Base-by-base conservation (phyloP, 2,329 filamentous ascomycete genomes). In the Verticillium klebahnii region DNA sequence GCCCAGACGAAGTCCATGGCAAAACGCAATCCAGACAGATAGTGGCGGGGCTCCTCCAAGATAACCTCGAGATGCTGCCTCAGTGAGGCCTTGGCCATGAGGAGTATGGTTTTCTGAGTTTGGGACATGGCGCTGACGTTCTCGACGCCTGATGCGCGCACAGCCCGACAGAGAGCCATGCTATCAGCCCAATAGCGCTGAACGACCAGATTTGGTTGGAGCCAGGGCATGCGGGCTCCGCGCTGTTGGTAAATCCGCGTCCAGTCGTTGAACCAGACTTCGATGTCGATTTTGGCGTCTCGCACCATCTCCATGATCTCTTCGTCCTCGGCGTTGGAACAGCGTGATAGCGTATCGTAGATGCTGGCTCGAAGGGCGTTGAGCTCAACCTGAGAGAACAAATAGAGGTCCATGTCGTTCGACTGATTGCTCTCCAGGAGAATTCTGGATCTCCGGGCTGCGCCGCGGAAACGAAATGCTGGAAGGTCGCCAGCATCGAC, bases 1-100 rank as follows among this genome's bases (percentile, higher is more conserved):
- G 82, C 82, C 82, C 82, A 85, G 23, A 85, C 82, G 62, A 85
- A 85, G 60, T 85, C 82, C 77, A 84, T 83, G 0, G 82, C 81
- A 65, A 80, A 85, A 34, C 76, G 78, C 37, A 85, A 77, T 17
- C 80, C 81, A 15, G 74, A 76, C 9, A 85, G 76, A 65, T 85
- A 85, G 2, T 73, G 67, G 15, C 75, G 69, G 55, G 78, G 74
- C 56, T 79, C 73, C n/a, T 72, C 66, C 39, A 82, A 74, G 37
- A 85, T 77, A 19, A 81, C 76, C 4, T 76, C 73, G 3, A 85
- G 73, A 61, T 85, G 82, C 60, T 78, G 72, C n/a, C 76, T 74
- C 14, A 83, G 78, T n/a, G 79, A 77, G 5, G 74, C 72, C 67
- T 83, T 85, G 7, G 82, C 82, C 64, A 77, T 77, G n/a, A 75